These are phyloP conservation scores for Agrocybe pediades DNA, from an alignment of 768 basidiomycete species.

Conservation along the genomic window DNA sequence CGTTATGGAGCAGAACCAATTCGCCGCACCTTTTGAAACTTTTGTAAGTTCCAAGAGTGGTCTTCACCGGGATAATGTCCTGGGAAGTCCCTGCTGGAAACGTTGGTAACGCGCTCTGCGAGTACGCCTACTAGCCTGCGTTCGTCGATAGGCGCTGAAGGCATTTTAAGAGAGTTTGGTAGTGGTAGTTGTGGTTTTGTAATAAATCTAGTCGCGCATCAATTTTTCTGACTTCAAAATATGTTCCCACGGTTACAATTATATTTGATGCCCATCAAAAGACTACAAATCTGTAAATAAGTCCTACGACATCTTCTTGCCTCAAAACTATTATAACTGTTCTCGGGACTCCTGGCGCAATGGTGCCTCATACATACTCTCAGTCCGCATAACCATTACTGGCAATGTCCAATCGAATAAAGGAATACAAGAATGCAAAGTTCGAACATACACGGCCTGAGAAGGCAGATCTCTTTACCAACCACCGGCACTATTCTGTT, in stretches of 20 bases:
- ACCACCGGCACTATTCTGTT: slow-evolving; percentile 18
- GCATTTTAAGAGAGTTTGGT: slow-evolving; percentile 8
- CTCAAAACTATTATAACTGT: too few relatives aligned
- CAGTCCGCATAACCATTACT: too few relatives aligned
- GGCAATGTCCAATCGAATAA: too few relatives aligned
- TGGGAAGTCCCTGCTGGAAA: slow-evolving; percentile 89
- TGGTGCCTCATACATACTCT: too few relatives aligned
- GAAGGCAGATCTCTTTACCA: neutral
- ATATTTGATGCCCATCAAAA: neutral
- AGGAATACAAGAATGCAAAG: neutral
- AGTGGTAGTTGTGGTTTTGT: neutral
- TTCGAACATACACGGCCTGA: too few relatives aligned
- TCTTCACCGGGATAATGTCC: slow-evolving; percentile 87
- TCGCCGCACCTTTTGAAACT: slow-evolving; percentile 72
- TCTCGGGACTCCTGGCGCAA: too few relatives aligned
- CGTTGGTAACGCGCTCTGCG: slow-evolving; percentile 73
- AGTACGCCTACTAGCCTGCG: slow-evolving; percentile 67
- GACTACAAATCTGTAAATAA: neutral
- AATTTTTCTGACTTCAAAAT: too few relatives aligned
- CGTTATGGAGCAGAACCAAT: neutral
- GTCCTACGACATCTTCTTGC: too few relatives aligned
- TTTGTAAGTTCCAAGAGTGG: slow-evolving; percentile 76
- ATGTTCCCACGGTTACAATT: slow-evolving; percentile 8
- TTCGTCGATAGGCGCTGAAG: slow-evolving; percentile 21
- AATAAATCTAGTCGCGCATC: too few relatives aligned